These are phyloP conservation scores for Cercis canadensis DNA, from an alignment of 306 rosid species.

Conservation along the genomic window DNA sequence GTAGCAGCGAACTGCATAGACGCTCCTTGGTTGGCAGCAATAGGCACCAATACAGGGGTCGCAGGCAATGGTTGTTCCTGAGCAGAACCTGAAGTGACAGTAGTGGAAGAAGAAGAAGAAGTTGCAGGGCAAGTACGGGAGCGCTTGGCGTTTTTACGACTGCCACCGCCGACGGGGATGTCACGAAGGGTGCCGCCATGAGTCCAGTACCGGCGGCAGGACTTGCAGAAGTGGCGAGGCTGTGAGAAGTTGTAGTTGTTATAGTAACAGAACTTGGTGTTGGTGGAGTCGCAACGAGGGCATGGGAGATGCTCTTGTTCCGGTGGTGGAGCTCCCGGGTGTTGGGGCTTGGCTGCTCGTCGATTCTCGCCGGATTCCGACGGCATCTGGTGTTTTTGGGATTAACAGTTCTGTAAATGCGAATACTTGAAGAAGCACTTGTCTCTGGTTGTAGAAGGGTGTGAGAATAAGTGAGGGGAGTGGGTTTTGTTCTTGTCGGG, in stretches of 20 bases:
- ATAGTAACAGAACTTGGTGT: slow-evolving; percentile 97
- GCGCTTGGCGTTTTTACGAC: slow-evolving; percentile 89
- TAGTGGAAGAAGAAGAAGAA: slow-evolving; percentile 12
- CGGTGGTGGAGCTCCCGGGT: slow-evolving; percentile 56
- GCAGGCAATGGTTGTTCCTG: slow-evolving; percentile 38
- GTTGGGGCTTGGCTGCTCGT: slow-evolving; percentile 42
- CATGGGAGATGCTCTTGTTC: slow-evolving; percentile 95
- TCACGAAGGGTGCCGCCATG: slow-evolving; percentile 98
- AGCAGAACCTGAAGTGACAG: slow-evolving; percentile 25
- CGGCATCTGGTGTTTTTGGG: slow-evolving; percentile 47
- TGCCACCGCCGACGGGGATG: slow-evolving; percentile 94
- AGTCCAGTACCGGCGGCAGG: slow-evolving; percentile 99
- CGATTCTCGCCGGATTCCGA: slow-evolving; percentile 68
- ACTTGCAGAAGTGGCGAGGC: slow-evolving; percentile 96
- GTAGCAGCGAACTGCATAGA: slow-evolving; percentile 42
- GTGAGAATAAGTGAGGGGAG: neutral
- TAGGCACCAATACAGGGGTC: slow-evolving; percentile 49
- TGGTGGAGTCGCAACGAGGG: slow-evolving; percentile 93
- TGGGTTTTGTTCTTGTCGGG: neutral
- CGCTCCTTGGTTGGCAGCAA: slow-evolving; percentile 30
- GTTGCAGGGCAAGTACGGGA: slow-evolving; percentile 60
- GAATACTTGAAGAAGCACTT: too few relatives aligned
- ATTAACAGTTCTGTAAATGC: neutral
- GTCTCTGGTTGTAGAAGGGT: neutral
- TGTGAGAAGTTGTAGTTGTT: slow-evolving; percentile 98